Base-by-base conservation (phyloP, 176 grass and related monocot species). In the Aechmea fasciata region DNA sequence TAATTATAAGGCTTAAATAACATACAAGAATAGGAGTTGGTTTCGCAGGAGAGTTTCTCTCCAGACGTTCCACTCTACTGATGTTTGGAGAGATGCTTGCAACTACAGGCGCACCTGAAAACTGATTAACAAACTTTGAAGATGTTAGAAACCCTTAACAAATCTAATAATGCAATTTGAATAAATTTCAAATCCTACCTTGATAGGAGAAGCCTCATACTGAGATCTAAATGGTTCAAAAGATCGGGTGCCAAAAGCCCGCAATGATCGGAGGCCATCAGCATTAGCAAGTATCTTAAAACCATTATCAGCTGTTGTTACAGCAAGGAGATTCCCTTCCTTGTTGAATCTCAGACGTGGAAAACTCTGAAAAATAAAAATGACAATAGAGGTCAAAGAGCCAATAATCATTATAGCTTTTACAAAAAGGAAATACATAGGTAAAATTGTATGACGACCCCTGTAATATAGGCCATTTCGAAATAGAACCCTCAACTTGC, bases 341-440 rank as follows among this genome's bases (percentile, higher is more conserved):
- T 90, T 97, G 74, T 97, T 97, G 90, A 97, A 97, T 76, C 86
- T 97, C 74, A 97, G 51, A 19, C 89, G 78, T 66, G 93, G 93
- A 78, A 80, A 67, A 77, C 68, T 52, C 93, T 92, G 72, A 47
- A 50, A 71, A 33, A 89, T 82, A 74, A 26, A 75, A 82, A 20
- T 70, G 48, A 75, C 15, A 13, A 69, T 68, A 80, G 62, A 83
- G 77, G 80, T 66, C 25, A 17, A 65, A 50, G 50, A 68, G 52
- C 67, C 8, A 6, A 47, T 25, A 62, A 48, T 17, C 2, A 64
- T 59, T 20, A 70, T 25, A 68, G 1, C 28, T 13, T 51, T 76
- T 76, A 66, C 18, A 69, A 13, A 10, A 69, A 50, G 49, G 49
- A 69, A 25, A 6, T 77, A 1, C 49, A 69, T 41, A 41, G 33